Conservation (phyloP, 1,284 basidiomycete species). For the Trichosporon faecale region DNA sequence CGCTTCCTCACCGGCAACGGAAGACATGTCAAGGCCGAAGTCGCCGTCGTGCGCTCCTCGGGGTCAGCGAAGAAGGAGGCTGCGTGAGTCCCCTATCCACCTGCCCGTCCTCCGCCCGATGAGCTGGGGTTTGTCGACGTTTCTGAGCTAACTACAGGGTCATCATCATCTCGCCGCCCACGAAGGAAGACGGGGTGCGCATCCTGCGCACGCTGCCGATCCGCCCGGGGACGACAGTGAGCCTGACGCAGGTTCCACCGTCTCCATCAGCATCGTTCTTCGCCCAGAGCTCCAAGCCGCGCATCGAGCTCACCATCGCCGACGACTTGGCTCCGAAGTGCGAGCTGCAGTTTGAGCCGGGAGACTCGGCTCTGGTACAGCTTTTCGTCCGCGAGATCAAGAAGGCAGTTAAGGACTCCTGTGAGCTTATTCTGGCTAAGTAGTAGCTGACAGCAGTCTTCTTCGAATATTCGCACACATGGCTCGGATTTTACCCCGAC, state of each 20-base stretch:
- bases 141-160: conserved; percentile 28
- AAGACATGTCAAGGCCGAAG: conserved; percentile 29
- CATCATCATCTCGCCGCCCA: conserved; percentile 29
- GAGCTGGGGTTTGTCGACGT: no score
- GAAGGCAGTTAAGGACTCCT: conserved; percentile 12
- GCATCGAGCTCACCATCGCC: conserved; percentile 49
- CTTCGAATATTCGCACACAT: conserved; percentile 25
- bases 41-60: conserved; percentile 23
- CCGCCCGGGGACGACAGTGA: conserved; percentile 28
- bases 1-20: conserved; percentile 52
- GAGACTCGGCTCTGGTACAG: conserved; percentile 33
- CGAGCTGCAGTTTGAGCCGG: conserved; percentile 68
- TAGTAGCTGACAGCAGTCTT: conserved; percentile 21
- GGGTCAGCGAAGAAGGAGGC: conserved; percentile 21
- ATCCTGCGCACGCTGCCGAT: conserved; percentile 37
- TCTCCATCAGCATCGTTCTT: conserved; percentile 47
- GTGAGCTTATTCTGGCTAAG: conserved; percentile 13
- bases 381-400: conserved; percentile 33
- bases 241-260: conserved; percentile 42
- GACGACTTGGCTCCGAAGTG: conserved; percentile 62
- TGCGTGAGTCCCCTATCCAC: conserved; percentile 27
- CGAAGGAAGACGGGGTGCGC: not conserved
- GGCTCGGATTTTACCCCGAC: conserved; percentile 39
- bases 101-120: conserved; percentile 12
- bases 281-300: conserved; percentile 44